Conservation (phyloP, 331 rosid genomes). For the Dryas integrifolia region DNA sequence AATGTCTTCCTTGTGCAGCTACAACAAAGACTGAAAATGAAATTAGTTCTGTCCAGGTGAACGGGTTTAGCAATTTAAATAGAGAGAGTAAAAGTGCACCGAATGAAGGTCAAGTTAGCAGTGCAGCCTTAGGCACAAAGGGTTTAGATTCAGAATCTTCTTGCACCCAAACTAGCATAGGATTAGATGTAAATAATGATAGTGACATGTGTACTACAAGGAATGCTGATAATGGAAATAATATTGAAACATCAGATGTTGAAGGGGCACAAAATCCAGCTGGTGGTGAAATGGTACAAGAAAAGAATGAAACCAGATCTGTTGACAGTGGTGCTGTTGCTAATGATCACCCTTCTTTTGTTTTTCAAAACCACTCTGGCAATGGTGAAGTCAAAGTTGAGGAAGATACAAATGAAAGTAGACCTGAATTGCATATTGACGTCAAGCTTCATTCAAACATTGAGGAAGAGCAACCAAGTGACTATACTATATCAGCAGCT, state of each 20-base stretch:
- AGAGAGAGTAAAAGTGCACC: constrained; percentile 46
- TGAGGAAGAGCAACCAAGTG: constrained; percentile 47
- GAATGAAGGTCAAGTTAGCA: constrained; percentile 63
- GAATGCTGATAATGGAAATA: constrained; percentile 47
- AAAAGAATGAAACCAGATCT: constrained; percentile 32
- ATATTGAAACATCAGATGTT: constrained; percentile 44
- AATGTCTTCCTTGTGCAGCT: constrained; percentile 43
- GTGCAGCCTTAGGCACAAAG: constrained; percentile 46
- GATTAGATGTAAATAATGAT: constrained; percentile 85
- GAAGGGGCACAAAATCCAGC: constrained; percentile 37
- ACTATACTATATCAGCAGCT: constrained; percentile 36
- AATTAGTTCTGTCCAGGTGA: constrained; percentile 52
- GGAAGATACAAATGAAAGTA: constrained; percentile 33
- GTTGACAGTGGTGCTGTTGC: constrained; percentile 38
- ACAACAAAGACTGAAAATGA: constrained; percentile 44
- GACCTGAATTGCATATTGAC: constrained; percentile 43
- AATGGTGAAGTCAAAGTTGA: constrained; percentile 40
- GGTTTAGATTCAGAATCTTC: constrained; percentile 64
- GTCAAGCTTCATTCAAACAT: constrained; percentile 37
- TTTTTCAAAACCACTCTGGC: constrained; percentile 42
- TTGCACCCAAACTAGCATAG: constrained; percentile 61
- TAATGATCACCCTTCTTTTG: constrained; percentile 38
- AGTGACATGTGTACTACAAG: constrained; percentile 51
- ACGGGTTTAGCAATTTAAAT: constrained; percentile 53
- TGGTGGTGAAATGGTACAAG: constrained; percentile 46